Evolutionary conservation across 78 protist species (phyloP).

Genomic region (Pigoraptor vietnamica): DNA sequence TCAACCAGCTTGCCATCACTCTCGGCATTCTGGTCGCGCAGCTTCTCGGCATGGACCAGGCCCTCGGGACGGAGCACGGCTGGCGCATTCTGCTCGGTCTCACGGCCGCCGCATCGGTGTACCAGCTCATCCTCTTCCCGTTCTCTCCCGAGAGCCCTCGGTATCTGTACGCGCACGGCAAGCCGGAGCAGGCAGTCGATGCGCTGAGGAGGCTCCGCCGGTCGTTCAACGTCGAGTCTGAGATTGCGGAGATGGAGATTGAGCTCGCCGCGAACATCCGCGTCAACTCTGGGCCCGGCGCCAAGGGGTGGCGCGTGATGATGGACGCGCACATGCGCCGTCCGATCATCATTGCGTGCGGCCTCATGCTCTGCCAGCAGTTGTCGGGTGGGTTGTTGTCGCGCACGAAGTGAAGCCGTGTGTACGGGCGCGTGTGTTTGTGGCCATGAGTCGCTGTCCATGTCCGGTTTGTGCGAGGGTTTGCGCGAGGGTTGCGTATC

Average conservation of each 20-base stretch:
- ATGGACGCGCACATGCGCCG: neutral
- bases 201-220: neutral
- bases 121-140: neutral
- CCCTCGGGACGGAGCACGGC: neutral
- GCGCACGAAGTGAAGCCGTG: no score
- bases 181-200: neutral
- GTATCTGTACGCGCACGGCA: neutral
- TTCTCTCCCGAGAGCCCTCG: neutral
- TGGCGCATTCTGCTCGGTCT: neutral
- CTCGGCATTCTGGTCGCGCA: neutral
- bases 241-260: neutral
- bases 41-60: neutral
- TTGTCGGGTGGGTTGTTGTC: neutral
- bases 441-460: neutral
- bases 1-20: conserved; percentile 7
- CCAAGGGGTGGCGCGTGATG: neutral
- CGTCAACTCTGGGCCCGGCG: neutral
- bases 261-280: neutral
- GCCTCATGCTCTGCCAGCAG: conserved; percentile 29
- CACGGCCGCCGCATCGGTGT: neutral
- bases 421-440: neutral
- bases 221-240: neutral
- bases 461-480: neutral
- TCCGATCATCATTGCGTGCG: neutral
- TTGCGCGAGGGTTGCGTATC: no score